A percentile compares a stretch with the other conserved stretches of the same genome.
Evolutionary conservation across 306 rosid genomes (phyloP).

Genomic region (Oxytropis ochrocephala): DNA sequence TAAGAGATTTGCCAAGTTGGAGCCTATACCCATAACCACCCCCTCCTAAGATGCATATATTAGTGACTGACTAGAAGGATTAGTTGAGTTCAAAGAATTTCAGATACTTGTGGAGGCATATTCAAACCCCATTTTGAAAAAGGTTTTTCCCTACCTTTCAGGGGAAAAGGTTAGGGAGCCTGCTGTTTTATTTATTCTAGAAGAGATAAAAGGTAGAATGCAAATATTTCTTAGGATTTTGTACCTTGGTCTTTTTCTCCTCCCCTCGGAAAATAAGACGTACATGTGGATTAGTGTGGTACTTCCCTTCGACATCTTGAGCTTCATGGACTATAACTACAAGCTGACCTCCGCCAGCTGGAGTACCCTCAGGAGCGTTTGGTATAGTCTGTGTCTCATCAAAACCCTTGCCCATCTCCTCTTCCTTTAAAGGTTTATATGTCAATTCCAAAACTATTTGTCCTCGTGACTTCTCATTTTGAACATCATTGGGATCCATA

Average conservation of each 20-base stretch:
- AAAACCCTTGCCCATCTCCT: slow-evolving; percentile 46
- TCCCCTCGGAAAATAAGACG: slow-evolving; percentile 78
- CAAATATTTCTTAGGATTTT: not conserved
- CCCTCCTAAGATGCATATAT: not conserved
- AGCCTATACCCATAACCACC: not conserved
- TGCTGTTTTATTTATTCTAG: not conserved
- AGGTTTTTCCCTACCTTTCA: not conserved
- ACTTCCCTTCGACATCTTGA: slow-evolving; percentile 92
- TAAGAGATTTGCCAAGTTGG: not conserved
- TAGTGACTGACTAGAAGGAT: not conserved
- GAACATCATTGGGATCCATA: slow-evolving; percentile 50
- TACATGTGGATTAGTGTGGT: slow-evolving; percentile 79
- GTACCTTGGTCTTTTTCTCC: slow-evolving; percentile 85
- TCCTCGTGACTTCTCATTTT: slow-evolving; percentile 70
- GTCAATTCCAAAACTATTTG: slow-evolving; percentile 70
- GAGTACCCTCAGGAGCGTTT: slow-evolving; percentile 74
- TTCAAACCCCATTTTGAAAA: not conserved
- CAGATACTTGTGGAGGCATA: not conserved
- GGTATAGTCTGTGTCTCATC: slow-evolving; percentile 40
- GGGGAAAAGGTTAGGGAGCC: not conserved
- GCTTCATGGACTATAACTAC: slow-evolving; percentile 76
- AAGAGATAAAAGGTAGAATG: not conserved
- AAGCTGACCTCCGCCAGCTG: slow-evolving; percentile 76
- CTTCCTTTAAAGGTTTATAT: slow-evolving; percentile 75
- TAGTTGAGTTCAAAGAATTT: slow-evolving; percentile 2